Evolutionary conservation across 176 grass and related monocot genomes (phyloP).

Genomic region (Triticum aestivum): DNA sequence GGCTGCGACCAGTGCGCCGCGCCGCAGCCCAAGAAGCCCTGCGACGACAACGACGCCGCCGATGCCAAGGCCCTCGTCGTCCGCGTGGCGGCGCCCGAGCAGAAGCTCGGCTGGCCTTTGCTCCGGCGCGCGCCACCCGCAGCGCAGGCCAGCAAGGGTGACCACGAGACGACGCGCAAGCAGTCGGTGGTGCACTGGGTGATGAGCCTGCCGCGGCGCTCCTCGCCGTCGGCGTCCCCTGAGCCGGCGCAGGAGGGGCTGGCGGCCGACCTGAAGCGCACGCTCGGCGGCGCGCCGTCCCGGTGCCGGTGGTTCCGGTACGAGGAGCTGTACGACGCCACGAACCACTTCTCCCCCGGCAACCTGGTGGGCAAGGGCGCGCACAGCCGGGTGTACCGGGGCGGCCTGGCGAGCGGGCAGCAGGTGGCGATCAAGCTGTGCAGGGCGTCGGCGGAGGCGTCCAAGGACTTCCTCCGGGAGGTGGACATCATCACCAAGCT

Average conservation of each 20-base stretch:
- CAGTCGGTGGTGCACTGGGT: conserved; percentile 95
- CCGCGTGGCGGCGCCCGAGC: conserved; percentile 19
- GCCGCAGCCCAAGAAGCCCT: background rate
- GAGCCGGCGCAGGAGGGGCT: conserved; percentile 37
- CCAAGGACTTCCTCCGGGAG: conserved; percentile 83
- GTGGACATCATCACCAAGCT: conserved; percentile 94
- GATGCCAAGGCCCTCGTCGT: background rate
- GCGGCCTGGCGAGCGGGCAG: conserved; percentile 55
- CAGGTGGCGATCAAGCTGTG: conserved; percentile 80
- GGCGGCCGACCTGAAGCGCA: conserved; percentile 44
- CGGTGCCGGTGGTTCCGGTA: conserved; percentile 85
- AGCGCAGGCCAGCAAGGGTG: too few relatives aligned
- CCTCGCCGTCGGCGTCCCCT: conserved; percentile 19
- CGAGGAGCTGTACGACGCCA: conserved; percentile 74
- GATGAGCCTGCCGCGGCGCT: conserved; percentile 80
- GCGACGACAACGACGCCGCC: background rate
- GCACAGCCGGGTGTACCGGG: conserved; percentile 78
- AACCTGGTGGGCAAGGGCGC: conserved; percentile 92
- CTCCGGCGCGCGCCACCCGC: conserved; percentile 35
- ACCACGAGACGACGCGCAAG: conserved; percentile 41
- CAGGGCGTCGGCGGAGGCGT: conserved; percentile 61
- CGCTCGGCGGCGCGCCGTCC: conserved; percentile 41
- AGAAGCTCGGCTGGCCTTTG: conserved; percentile 83
- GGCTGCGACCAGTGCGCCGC: conserved; percentile 6
- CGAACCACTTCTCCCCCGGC: conserved; percentile 69